Percentiles rank a stretch among this genome's conserved stretches.
phyloP scores from a whole-genome alignment of 495 filamentous ascomycete genomes.

The Geopyxis carbonaria region DNA sequence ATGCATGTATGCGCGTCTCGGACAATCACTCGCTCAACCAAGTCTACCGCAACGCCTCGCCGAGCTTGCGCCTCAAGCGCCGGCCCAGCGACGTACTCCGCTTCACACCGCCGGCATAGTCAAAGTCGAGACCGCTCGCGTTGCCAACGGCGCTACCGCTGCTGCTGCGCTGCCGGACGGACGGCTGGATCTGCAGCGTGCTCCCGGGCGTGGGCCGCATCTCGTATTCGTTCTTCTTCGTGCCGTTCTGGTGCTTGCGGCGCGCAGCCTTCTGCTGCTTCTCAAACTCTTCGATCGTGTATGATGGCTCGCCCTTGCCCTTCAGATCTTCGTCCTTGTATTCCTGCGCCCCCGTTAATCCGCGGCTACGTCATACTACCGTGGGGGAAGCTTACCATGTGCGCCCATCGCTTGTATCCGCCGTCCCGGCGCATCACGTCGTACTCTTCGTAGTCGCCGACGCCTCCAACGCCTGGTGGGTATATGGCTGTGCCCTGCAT shows the following conservation, averaged over 20 bases:
- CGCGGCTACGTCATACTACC: not conserved
- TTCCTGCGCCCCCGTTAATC: constrained; percentile 23
- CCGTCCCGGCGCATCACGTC: constrained; percentile 66
- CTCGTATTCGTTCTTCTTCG: constrained; percentile 15
- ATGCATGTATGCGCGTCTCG: too few species aligned
- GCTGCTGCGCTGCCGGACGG: too few species aligned
- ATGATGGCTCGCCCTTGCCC: constrained; percentile 65
- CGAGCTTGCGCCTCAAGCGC: too few species aligned
- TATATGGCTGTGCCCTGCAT: constrained; percentile 66
- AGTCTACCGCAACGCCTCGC: too few species aligned
- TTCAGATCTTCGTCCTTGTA: constrained; percentile 58
- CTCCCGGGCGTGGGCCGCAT: constrained; percentile 5
- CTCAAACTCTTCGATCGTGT: constrained; percentile 45
- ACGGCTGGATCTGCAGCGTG: too few species aligned
- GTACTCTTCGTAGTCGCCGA: constrained; percentile 67
- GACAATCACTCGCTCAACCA: too few species aligned
- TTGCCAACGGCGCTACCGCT: too few species aligned
- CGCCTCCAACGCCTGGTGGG: constrained; percentile 53
- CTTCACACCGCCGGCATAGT: too few species aligned
- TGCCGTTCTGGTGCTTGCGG: too few species aligned
- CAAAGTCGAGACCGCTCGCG: too few species aligned
- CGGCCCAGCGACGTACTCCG: too few species aligned
- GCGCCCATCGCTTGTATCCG: constrained; percentile 48
- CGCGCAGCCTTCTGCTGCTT: constrained; percentile 34
- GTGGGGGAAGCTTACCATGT: constrained; percentile 37